A percentile compares a stretch with the other conserved stretches of the same genome.
phyloP scores from a whole-genome alignment of 305 asterid species.

The Petunia hybrid region DNA sequence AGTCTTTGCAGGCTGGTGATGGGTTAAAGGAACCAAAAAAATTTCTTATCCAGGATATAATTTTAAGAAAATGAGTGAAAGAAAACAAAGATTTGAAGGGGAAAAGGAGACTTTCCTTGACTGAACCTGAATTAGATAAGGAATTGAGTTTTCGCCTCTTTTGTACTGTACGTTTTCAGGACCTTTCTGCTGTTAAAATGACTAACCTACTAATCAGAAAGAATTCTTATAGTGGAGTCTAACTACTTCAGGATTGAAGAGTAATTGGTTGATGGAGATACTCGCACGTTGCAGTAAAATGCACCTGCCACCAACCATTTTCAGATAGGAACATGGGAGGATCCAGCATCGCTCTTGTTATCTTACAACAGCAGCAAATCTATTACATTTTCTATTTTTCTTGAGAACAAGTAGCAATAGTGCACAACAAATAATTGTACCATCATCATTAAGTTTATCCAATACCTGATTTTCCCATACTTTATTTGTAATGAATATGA shows the following conservation, averaged over 20 bases:
- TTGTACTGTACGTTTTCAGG: background rate
- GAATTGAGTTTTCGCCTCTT: constrained; percentile 7
- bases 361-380: background rate
- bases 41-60: background rate
- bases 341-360: background rate
- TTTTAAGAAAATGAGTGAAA: background rate
- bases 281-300: background rate
- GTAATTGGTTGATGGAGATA: background rate
- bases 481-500: too few species aligned
- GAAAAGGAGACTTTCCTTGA: background rate
- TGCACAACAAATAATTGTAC: background rate
- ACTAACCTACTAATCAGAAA: background rate
- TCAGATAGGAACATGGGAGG: background rate
- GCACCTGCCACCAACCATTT: background rate
- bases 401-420: background rate
- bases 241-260: background rate
- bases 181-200: constrained; percentile 18
- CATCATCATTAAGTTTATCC: background rate
- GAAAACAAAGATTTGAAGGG: background rate
- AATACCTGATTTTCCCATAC: too few species aligned
- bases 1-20: constrained; percentile 4
- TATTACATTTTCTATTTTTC: background rate
- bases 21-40: background rate
- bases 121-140: background rate
- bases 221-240: background rate